These are phyloP conservation scores for Aspergillus funiculosus DNA, from an alignment of 495 filamentous ascomycete species.

Conservation along the genomic window DNA sequence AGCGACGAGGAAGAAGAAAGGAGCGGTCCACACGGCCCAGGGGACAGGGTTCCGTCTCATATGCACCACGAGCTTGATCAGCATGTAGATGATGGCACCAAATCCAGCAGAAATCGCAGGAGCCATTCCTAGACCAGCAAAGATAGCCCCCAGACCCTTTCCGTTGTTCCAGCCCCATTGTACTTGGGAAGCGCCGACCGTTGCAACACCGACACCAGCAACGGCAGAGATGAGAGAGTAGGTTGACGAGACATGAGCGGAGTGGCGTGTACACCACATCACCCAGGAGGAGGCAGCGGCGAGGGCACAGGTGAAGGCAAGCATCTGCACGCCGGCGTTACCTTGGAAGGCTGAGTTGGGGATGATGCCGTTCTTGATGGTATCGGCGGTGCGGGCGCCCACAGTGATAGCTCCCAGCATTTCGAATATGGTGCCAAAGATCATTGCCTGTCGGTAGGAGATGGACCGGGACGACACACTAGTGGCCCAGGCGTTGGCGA, in stretches of 20 bases:
- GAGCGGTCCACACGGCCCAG: constrained; percentile 53
- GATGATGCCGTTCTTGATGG: constrained; percentile 58
- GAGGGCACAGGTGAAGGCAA: constrained; percentile 54
- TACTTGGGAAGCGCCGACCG: constrained; percentile 50
- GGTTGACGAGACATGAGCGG: constrained; percentile 57
- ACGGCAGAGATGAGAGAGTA: constrained; percentile 60
- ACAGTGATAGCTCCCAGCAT: constrained; percentile 54
- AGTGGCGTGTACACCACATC: constrained; percentile 59
- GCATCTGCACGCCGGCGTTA: constrained; percentile 54
- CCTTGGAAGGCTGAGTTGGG: constrained; percentile 41
- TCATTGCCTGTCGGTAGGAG: constrained; percentile 62
- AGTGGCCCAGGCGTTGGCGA: constrained; percentile 71
- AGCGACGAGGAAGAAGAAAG: constrained; percentile 55
- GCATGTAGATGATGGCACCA: constrained; percentile 52
- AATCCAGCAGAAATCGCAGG: constrained; percentile 53
- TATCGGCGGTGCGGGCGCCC: constrained; percentile 54
- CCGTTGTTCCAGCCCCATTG: constrained; percentile 60
- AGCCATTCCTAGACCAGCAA: constrained; percentile 56
- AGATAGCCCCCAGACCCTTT: constrained; percentile 55
- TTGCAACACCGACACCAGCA: constrained; percentile 57
- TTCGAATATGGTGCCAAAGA: constrained; percentile 61
- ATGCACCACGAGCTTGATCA: constrained; percentile 55
- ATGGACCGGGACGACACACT: constrained; percentile 64
- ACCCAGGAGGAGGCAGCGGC: constrained; percentile 51
- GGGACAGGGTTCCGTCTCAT: constrained; percentile 51